Evolutionary conservation across 352 stramenopile species (phyloP), one percentile per base, ranked within the genome.

Genomic region (Phytophthora kernoviae): DNA sequence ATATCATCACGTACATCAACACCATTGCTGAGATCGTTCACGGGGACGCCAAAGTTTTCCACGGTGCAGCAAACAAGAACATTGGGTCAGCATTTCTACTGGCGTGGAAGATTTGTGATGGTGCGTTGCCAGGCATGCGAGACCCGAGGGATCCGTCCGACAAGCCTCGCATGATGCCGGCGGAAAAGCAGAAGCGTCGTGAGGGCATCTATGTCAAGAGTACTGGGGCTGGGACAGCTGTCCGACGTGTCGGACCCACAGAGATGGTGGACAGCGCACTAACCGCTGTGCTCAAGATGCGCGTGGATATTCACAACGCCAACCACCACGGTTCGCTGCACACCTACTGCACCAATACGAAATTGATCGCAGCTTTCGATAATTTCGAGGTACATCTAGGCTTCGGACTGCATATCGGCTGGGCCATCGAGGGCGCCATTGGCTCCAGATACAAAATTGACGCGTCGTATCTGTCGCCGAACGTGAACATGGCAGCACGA

Each of bases 371-470:
- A 1, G 82, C 84, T 6, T 97, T 97, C 54, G 90, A 90, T 27
- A 79, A 87, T 56, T 98, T 98, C 67, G 86, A 96, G 26, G 91
- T 99, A 3, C 84, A 96, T 51, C 72, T 99, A 48, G 94, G 97
- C 52, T 99, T 99, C 76, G 97, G 97, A 0, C 77, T 99, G 46
- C 97, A 99, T 65, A 91, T 98, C 15, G 97, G 97, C 12, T 99
- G 97, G 97, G 97, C 97, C 0, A 99, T 99, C 37, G 97, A 99
- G 79, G 97, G 97, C 21, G 96, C 96, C 1, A 98, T 99, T 52
- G 97, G 97, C 22, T 98, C 92, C 15, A 71, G 93, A 24, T 98
- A 98, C 81, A 99, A 99, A 71, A 98, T 99, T 45, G 97, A 99
- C 75, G 97, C 96, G 24, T 99, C 96, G 1, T 99, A 99, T 58